Conservation (phyloP, 768 basidiomycete genomes). For the Pisolithus microcarpus region DNA sequence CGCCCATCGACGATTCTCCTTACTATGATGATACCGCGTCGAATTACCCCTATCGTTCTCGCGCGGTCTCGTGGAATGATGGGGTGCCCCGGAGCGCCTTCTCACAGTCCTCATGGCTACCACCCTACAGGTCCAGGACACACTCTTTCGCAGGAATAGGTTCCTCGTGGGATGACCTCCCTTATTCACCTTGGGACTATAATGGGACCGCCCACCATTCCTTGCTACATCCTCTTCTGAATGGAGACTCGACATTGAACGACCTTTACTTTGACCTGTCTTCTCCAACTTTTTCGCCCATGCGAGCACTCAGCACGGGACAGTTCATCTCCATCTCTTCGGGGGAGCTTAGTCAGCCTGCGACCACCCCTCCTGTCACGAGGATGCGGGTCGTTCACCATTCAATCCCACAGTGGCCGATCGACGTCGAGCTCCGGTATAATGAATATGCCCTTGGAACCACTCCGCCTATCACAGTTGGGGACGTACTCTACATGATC, state of each 20-base stretch:
- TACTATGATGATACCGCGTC: not conserved
- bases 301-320: conserved; percentile 32
- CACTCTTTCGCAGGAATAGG: conserved; percentile 24
- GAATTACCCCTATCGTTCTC: conserved; percentile 21
- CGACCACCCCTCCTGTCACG: conserved; percentile 48
- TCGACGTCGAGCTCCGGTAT: conserved; percentile 40
- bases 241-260: conserved; percentile 39
- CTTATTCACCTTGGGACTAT: conserved; percentile 16
- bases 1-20: conserved; percentile 11
- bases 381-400: conserved; percentile 53
- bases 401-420: conserved; percentile 50
- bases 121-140: conserved; percentile 10
- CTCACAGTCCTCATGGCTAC: conserved; percentile 10
- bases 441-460: conserved; percentile 19
- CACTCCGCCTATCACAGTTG: conserved; percentile 40
- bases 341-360: conserved; percentile 44
- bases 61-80: conserved; percentile 42
- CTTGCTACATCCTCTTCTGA: conserved; percentile 32
- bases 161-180: no score
- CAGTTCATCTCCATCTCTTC: conserved; percentile 32
- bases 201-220: conserved; percentile 12
- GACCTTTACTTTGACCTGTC: conserved; percentile 55
- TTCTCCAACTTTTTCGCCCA: conserved; percentile 37
- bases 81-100: conserved; percentile 20
- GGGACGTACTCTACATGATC: conserved; percentile 51